Conservation (phyloP, 2,329 filamentous ascomycete species). For the Cadophora gregata region DNA sequence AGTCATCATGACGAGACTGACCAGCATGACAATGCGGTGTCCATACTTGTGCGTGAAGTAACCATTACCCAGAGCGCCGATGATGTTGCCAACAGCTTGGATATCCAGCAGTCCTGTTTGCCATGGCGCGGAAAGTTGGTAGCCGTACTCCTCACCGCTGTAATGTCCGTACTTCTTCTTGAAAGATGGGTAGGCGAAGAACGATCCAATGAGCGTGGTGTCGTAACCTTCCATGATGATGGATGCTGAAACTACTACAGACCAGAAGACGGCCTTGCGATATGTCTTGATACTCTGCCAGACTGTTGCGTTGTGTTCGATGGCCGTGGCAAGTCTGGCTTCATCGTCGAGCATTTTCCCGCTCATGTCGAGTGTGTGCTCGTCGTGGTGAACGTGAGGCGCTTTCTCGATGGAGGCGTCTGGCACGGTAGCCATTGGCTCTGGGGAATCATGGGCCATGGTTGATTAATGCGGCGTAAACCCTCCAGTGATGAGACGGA, state of each 20-base stretch:
- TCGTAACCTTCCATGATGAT: slow-evolving; percentile 48
- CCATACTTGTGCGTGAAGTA: slow-evolving; percentile 54
- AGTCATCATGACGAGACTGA: slow-evolving; percentile 49
- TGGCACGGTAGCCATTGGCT: not conserved
- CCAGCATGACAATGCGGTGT: slow-evolving; percentile 53
- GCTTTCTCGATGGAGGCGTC: slow-evolving; percentile 14
- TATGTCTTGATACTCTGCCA: slow-evolving; percentile 52
- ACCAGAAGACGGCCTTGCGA: slow-evolving; percentile 59
- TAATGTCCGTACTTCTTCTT: slow-evolving; percentile 27
- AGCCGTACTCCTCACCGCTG: slow-evolving; percentile 21
- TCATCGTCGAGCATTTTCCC: slow-evolving; percentile 13
- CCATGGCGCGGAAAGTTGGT: slow-evolving; percentile 41
- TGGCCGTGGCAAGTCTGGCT: slow-evolving; percentile 11
- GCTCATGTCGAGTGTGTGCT: slow-evolving; percentile 3
- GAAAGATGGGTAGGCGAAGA: slow-evolving; percentile 45
- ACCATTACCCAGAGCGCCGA: slow-evolving; percentile 52
- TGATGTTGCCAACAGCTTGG: slow-evolving; percentile 44
- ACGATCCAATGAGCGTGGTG: slow-evolving; percentile 46
- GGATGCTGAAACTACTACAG: slow-evolving; percentile 31
- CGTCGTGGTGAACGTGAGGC: slow-evolving; percentile 3
- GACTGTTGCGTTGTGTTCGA: slow-evolving; percentile 13
- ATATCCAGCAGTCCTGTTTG: slow-evolving; percentile 40
- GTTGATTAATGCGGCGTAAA: not conserved
- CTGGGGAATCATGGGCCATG: not conserved
- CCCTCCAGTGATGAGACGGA: not conserved